A percentile compares a stretch with the other conserved stretches of the same genome.
Evolutionary conservation across 1,284 basidiomycete genomes (phyloP).

Genomic region (Mycosarcoma maydis): DNA sequence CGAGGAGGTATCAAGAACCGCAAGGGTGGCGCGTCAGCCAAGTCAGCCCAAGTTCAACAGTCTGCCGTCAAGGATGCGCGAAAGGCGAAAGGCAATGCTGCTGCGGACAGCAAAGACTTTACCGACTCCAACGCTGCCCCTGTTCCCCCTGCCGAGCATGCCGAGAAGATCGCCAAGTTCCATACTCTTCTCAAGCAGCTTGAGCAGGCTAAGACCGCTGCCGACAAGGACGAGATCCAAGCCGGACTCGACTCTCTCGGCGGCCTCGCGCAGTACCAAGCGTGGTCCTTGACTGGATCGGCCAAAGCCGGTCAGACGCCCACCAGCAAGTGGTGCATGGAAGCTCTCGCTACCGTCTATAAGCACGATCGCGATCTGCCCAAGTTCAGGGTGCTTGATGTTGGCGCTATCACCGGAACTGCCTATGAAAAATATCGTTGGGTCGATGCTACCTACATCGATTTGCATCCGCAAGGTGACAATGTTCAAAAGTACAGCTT

Average conservation of each 20-base stretch:
- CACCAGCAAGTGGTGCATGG: conserved; percentile 60
- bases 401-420: conserved; percentile 68
- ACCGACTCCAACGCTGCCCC: conserved; percentile 6
- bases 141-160: conserved; percentile 41
- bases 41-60: conserved; percentile 7
- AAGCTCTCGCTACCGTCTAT: conserved; percentile 45
- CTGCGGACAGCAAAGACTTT: conserved; percentile 10
- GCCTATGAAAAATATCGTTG: conserved; percentile 65
- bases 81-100: conserved; percentile 17
- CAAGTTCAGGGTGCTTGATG: conserved; percentile 66
- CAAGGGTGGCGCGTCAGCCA: conserved; percentile 9
- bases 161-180: conserved; percentile 57
- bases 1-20: conserved; percentile 61
- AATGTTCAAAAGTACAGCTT: conserved; percentile 67
- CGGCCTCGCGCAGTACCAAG: conserved; percentile 61
- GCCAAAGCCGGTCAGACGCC: conserved; percentile 43
- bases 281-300: conserved; percentile 51
- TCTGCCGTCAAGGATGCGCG: conserved; percentile 20
- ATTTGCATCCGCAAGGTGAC: conserved; percentile 67
- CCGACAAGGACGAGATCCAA: conserved; percentile 44
- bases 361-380: conserved; percentile 31
- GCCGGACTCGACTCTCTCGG: conserved; percentile 51
- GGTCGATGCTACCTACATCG: conserved; percentile 67
- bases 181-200: conserved; percentile 63
- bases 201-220: conserved; percentile 47